These are phyloP conservation scores for Claviceps sp. DNA, from an alignment of 2,329 filamentous ascomycete species.

Conservation along the genomic window DNA sequence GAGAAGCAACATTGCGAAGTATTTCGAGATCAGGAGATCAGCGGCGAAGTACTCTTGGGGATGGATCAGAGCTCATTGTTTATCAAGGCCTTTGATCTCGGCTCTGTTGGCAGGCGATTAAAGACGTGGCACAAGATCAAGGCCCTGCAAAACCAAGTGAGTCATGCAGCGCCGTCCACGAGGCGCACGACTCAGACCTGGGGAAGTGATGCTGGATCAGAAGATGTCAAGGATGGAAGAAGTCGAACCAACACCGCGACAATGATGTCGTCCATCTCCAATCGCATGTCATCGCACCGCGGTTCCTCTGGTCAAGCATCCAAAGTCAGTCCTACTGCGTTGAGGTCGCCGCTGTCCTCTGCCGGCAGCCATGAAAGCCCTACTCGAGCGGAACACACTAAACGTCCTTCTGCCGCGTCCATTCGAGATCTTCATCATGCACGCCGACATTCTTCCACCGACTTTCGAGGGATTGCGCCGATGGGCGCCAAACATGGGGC, in stretches of 20 bases:
- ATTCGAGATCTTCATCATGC: slow-evolving; percentile 73
- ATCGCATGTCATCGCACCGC: slow-evolving; percentile 34
- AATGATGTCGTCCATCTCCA: slow-evolving; percentile 23
- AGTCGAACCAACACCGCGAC: slow-evolving; percentile 47
- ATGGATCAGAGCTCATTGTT: slow-evolving; percentile 95
- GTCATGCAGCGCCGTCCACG: slow-evolving; percentile 23
- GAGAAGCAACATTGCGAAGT: slow-evolving; percentile 87
- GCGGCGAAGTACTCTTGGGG: slow-evolving; percentile 79
- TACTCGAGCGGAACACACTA: slow-evolving; percentile 33
- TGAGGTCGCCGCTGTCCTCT: slow-evolving; percentile 27
- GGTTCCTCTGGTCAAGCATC: slow-evolving; percentile 38
- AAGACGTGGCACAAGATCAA: slow-evolving; percentile 98
- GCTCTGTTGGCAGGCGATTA: slow-evolving; percentile 74
- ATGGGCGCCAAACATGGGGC: slow-evolving; percentile 10
- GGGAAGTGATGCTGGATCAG: slow-evolving; percentile 45
- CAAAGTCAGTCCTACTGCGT: slow-evolving; percentile 30
- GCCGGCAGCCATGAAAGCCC: slow-evolving; percentile 29
- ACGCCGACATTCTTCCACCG: slow-evolving; percentile 76
- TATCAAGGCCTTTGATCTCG: slow-evolving; percentile 88
- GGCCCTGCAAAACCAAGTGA: slow-evolving; percentile 75
- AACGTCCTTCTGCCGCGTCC: slow-evolving; percentile 66
- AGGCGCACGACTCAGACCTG: slow-evolving; percentile 42
- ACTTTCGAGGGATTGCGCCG: slow-evolving; percentile 37
- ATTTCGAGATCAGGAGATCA: slow-evolving; percentile 91
- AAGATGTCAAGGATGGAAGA: slow-evolving; percentile 35